Evolutionary conservation across 805 yeast genomes (phyloP), one percentile per base, ranked within the genome.

Genomic region (Lipomyces sp.): DNA sequence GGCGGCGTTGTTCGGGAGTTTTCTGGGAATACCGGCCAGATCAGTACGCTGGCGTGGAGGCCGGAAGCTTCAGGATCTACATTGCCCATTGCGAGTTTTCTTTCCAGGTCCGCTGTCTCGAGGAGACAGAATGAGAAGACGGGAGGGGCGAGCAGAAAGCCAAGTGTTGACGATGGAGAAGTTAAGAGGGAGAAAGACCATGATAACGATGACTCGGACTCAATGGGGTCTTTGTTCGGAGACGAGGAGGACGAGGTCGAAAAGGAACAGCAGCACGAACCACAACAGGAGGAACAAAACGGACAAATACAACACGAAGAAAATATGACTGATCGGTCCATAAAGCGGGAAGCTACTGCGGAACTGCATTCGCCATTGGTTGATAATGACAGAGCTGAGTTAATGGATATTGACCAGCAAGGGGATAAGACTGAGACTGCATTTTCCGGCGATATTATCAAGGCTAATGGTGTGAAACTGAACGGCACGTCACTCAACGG

Each of bases 21-120:
- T 63, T 61, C 66, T 2, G 82, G 81, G 1, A 74, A 82, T 29
- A 73, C 85, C 0, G 93, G 96, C 2, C 97, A 93, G 65, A 73
- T 91, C 1, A 83, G 95, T 2, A 76, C 82, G 39, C 64, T 91
- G 10, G 85, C 83, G 52, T 85, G 80, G 64, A 71, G 72, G 55
- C 73, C 70, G 2, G 57, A 61, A 11, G 53, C 13, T 13, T 5
- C 18, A 14, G 35, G 18, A 14, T 5, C 53, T 2, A 54, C 49
- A 18, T 51, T 44, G n/a, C 43, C 48, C 22, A 44, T 38, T 29
- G 29, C 49, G 36, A 26, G 31, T 11, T 7, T 13, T 19, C 18
- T 6, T 7, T 7, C 6, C 5, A 7, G 18, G 18, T n/a, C 7
- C 6, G 32, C 7, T 28, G 32, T 28, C 7, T 28, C 32, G 13